Evolutionary conservation across 169 alveolate genomes (phyloP), one percentile per base, ranked within the genome.

Genomic region (Eimeria sp.): DNA sequence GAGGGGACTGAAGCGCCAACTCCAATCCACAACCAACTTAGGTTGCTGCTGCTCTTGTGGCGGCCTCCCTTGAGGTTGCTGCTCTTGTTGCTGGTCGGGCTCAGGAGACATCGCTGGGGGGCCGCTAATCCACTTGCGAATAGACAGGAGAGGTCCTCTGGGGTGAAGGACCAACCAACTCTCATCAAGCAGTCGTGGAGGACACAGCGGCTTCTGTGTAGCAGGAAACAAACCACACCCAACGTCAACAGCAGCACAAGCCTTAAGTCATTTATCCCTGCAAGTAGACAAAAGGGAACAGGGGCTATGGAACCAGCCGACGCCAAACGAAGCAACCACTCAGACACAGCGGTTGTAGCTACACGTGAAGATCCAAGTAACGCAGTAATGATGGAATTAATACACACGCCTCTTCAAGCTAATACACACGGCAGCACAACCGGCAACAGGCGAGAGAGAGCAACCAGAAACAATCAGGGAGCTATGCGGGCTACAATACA

Each of bases 141-240:
- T 9, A 10, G 25, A 63, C 14, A 61, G 76, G 76, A 86, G 40
- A 49, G 82, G 93, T 27, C 80, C 80, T 43, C 82, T 34, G 65
- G 70, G 93, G 30, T 27, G 93, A 20, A 86, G 63, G 65, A 61
- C 93, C 70, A 86, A 16, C 82, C 76, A 86, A 49, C 80, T 18
- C 7, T 86, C 93, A 34, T 57, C 76, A 20, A 34, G 7, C 47
- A 86, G 51, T 5, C 5, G 49, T 9, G 93, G 63, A 4, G 61
- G 80, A 20, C 82, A 86, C 67, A 86, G 80, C 49, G 93, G 93
- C 76, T 16, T 49, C 93, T 86, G 93, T 49, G 27, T n/a, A 4
- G 20, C 58, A 78, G 27, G 20, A 63, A 78, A 78, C 45, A n/a
- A 25, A 30, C 43, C 40, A 78, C 1, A 22, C 40, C 16, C 65